These are phyloP conservation scores for Oropetium thomaeum DNA, from an alignment of 176 grass and related monocot species.

Conservation along the genomic window DNA sequence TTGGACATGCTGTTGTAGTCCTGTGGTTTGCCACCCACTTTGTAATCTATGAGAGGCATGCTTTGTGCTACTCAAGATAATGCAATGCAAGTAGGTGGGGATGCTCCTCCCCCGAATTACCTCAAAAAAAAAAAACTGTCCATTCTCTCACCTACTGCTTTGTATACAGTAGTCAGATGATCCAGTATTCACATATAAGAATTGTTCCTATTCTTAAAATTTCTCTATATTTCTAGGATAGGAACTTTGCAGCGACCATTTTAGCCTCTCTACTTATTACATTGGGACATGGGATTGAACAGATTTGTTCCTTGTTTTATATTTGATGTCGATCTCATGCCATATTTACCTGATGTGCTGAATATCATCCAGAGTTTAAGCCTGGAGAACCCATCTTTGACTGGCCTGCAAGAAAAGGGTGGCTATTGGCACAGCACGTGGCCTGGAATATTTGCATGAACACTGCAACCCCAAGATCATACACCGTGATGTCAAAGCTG, in stretches of 20 bases:
- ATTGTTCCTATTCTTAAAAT: background rate
- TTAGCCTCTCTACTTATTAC: background rate
- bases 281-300: background rate
- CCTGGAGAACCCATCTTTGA: slow-evolving; percentile 58
- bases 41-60: too few species aligned
- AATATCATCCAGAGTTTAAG: slow-evolving; percentile 65
- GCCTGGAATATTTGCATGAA: slow-evolving; percentile 83
- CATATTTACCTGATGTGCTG: slow-evolving; percentile 13
- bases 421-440: slow-evolving; percentile 80
- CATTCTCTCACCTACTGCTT: background rate
- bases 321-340: slow-evolving; percentile 21
- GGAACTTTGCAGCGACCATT: background rate
- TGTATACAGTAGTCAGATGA: background rate
- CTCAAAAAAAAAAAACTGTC: too few species aligned
- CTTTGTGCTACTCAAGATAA: too few species aligned
- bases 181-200: background rate
- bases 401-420: slow-evolving; percentile 74
- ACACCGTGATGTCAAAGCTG: slow-evolving; percentile 90
- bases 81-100: too few species aligned
- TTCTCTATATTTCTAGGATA: background rate
- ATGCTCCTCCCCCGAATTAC: too few species aligned
- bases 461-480: slow-evolving; percentile 94
- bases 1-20: too few species aligned
- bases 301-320: background rate
- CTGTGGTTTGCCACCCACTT: too few species aligned